Base-by-base conservation (phyloP, 1,284 basidiomycete species). In the Ustilago nuda region DNA sequence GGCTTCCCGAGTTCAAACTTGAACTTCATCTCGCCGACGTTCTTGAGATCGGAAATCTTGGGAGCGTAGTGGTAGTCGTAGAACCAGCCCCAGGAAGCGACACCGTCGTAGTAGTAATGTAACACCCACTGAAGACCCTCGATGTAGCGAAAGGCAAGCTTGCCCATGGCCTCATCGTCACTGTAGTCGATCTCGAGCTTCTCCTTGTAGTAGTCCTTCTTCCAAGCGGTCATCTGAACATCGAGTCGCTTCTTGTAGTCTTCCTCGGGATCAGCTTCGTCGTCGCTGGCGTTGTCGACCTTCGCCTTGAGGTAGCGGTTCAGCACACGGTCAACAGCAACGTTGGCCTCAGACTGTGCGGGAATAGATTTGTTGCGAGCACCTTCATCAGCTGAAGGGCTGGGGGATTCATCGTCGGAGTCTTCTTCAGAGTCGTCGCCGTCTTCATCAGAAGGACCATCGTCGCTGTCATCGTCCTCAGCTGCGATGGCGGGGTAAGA, bases 61-160 rank as follows among this genome's bases (percentile, higher is more conserved):
- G 84, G 84, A 0, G 96, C 93, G 86, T 97, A 99, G 86, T 99
- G 96, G 86, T 98, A 98, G 85, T 95, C 89, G 87, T 98, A 99
- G 88, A 98, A 99, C 97, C 97, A 99, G 32, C 94, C 91, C 96
- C 96, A 99, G 6, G 94, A 95, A 2, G 94, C 93, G 15, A 98
- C 95, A 39, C 96, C 96, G 76, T 93, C 91, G 87, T 98, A 98
- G 87, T 99, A 99, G 87, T 99, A 99, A 86, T 95, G 93, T 91
- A 99, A 92, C 36, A 99, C 94, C 97, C 96, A 99, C 85, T 99
- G 97, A 71, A 99, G 87, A 0, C 96, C 97, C 86, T 99, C 94
- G 43, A 94, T 90, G 86, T 98, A 99, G 71, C 91, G 90, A 73
- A 72, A 85, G 12, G 76, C 78, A 8, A 85, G 72, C 62, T 73